Evolutionary conservation across 306 rosid genomes (phyloP).

Genomic region (Rosa lucieae): DNA sequence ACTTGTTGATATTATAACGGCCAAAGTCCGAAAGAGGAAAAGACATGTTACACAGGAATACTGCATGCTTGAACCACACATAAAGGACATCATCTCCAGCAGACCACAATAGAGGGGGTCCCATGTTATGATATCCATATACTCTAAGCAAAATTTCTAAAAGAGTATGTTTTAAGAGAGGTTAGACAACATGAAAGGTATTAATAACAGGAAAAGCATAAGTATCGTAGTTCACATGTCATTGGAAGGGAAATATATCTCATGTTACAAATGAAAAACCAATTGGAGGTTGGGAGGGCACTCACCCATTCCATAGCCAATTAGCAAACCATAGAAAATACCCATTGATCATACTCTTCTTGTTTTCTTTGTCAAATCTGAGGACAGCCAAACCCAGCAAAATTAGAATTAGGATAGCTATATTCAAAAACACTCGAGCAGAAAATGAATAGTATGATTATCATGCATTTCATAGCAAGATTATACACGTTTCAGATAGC

Average conservation of each 20-base stretch:
- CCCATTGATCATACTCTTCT: conserved; percentile 46
- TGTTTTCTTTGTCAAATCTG: conserved; percentile 85
- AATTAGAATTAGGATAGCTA: background rate
- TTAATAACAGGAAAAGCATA: background rate
- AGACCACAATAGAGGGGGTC: background rate
- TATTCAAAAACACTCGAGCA: background rate
- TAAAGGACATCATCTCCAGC: background rate
- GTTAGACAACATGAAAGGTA: background rate
- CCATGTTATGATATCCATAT: background rate
- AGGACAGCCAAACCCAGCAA: conserved; percentile 35
- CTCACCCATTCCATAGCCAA: conserved; percentile 90
- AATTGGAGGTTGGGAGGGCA: conserved; percentile 22
- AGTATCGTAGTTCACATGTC: background rate
- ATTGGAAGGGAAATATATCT: background rate
- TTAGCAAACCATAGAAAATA: conserved; percentile 80
- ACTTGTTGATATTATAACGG: background rate
- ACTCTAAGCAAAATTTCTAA: background rate
- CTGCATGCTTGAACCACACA: background rate
- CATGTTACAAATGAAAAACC: background rate
- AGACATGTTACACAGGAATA: background rate
- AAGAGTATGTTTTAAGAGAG: background rate
- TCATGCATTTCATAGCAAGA: background rate
- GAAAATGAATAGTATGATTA: background rate
- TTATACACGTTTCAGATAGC: background rate
- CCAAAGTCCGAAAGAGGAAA: background rate